Evolutionary conservation across 2,329 filamentous ascomycete species (phyloP).

Genomic region (Ophiostoma piceae): DNA sequence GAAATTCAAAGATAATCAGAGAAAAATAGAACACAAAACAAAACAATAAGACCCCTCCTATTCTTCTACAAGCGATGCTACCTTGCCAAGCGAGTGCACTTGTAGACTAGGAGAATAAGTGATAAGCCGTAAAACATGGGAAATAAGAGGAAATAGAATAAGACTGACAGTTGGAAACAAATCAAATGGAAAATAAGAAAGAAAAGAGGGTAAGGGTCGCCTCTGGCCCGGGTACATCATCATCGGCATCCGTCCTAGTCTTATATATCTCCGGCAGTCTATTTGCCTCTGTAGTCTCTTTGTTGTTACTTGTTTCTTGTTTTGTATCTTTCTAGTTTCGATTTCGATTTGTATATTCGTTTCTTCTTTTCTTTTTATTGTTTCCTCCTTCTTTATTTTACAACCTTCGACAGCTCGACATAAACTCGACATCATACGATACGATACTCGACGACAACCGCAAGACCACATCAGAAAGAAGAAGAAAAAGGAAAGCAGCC

Average conservation of each 20-base stretch:
- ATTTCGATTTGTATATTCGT: neutral
- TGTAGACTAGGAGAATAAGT: neutral
- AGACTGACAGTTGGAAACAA: neutral
- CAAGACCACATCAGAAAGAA: neutral
- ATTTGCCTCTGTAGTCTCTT: neutral
- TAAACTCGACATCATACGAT: neutral
- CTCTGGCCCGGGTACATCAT: neutral
- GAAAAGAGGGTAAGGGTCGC: neutral
- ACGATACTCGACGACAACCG: neutral
- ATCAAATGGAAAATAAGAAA: neutral
- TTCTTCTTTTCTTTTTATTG: neutral
- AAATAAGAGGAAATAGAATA: neutral
- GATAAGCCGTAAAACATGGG: neutral
- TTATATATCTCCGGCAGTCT: constrained; percentile 3
- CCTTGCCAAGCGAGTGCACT: neutral
- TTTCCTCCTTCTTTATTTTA: neutral
- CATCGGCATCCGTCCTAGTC: constrained; percentile 3
- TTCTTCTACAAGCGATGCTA: neutral
- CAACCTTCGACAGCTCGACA: neutral
- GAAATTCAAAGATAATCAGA: neutral
- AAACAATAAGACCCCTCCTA: neutral
- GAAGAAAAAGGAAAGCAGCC: neutral
- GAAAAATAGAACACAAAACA: neutral
- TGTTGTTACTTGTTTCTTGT: neutral
- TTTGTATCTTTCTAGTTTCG: neutral